These are phyloP conservation scores for Cephalotrichum gorgonifer DNA, from an alignment of 2,329 filamentous ascomycete species.

Conservation along the genomic window DNA sequence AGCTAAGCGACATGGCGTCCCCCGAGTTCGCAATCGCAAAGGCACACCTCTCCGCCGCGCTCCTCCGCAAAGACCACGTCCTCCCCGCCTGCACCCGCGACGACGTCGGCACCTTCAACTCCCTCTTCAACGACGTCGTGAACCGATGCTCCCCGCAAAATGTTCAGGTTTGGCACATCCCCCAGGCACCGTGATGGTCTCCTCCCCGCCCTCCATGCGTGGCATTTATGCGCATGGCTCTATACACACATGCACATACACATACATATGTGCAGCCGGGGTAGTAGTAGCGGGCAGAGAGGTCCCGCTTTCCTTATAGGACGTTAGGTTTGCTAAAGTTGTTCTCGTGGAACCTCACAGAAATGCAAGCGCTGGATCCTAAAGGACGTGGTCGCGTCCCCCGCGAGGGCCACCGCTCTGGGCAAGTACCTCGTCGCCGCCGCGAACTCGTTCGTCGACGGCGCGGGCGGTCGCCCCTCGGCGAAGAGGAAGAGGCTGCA, in stretches of 20 bases:
- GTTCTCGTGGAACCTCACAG: conserved; percentile 35
- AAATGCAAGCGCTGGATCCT: conserved; percentile 83
- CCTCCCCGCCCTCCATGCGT: too few relatives aligned
- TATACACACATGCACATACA: too few relatives aligned
- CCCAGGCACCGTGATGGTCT: background rate
- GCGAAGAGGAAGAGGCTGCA: conserved; percentile 57
- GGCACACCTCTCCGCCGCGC: conserved; percentile 63
- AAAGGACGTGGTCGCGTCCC: conserved; percentile 58
- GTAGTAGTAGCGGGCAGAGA: too few relatives aligned
- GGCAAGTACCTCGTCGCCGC: conserved; percentile 68
- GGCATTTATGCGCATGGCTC: too few relatives aligned
- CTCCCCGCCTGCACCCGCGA: conserved; percentile 56
- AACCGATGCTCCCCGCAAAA: conserved; percentile 67
- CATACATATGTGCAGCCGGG: too few relatives aligned
- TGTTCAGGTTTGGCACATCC: conserved; percentile 68
- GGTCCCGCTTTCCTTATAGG: background rate
- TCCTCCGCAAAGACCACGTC: conserved; percentile 56
- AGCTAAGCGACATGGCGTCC: conserved; percentile 56
- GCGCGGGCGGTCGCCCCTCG: conserved; percentile 8
- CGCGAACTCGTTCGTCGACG: conserved; percentile 42
- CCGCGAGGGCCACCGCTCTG: conserved; percentile 53
- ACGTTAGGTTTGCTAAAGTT: background rate
- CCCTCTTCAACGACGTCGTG: conserved; percentile 52
- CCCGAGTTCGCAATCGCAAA: conserved; percentile 69
- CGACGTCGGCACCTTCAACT: conserved; percentile 60